phyloP scores from a whole-genome alignment of 148 eudicot species.

The Camellia lanceoleosa region DNA sequence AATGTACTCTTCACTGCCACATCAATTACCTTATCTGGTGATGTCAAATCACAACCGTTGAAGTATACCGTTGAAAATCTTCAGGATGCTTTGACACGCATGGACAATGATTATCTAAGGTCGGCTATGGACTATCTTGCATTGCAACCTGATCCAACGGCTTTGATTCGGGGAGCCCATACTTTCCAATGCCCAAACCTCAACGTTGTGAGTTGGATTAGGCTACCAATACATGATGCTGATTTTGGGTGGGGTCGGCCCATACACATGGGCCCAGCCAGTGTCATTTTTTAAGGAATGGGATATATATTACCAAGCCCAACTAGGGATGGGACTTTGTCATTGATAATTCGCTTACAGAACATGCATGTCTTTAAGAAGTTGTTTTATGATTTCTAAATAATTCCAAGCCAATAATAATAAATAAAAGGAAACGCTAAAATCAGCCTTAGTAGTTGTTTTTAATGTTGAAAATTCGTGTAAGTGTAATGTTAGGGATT shows the following conservation, averaged over 20 bases:
- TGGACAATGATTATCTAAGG: constrained; percentile 6
- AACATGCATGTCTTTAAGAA: constrained; percentile 1
- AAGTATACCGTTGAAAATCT: constrained; percentile 15
- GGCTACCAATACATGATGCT: constrained; percentile 1
- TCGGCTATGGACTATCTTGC: constrained; percentile 1
- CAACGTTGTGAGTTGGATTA: neutral
- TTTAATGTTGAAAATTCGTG: no score
- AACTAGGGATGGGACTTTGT: neutral
- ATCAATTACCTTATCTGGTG: constrained; percentile 10
- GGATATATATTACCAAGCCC: constrained; percentile 13
- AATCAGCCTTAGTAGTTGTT: no score
- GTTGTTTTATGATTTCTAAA: neutral
- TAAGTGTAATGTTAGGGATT: no score
- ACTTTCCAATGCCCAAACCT: constrained; percentile 11
- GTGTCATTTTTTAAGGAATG: neutral
- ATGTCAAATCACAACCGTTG: constrained; percentile 14
- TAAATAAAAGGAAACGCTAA: no score
- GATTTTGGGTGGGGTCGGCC: constrained; percentile 15
- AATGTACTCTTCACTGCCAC: constrained; percentile 15
- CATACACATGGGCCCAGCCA: neutral
- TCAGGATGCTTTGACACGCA: constrained; percentile 8
- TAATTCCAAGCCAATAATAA: no score
- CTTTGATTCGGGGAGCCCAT: neutral
- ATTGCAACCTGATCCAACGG: constrained; percentile 5
- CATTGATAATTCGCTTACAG: neutral